Percentiles rank a stretch among this genome's conserved stretches.
phyloP scores from a whole-genome alignment of 495 filamentous ascomycete species.

The Lepidopterella palustris region DNA sequence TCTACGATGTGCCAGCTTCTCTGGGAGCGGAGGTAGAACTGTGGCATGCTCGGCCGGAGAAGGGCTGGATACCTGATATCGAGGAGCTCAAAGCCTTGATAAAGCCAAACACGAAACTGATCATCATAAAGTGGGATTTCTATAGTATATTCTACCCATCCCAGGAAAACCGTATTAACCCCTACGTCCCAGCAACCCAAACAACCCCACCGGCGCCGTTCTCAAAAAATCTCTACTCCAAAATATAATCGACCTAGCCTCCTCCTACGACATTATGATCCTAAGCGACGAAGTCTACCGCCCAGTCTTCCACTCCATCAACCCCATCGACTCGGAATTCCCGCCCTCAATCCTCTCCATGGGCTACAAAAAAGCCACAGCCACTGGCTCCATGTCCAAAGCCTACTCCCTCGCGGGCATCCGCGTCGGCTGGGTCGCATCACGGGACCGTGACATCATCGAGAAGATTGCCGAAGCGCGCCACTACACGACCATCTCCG shows the following conservation, averaged over 20 bases:
- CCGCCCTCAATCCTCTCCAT: constrained; percentile 67
- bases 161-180: neutral
- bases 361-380: constrained; percentile 62
- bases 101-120: constrained; percentile 67
- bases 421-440: constrained; percentile 77
- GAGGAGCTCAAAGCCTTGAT: constrained; percentile 61
- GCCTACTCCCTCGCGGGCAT: constrained; percentile 80
- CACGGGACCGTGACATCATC: constrained; percentile 55
- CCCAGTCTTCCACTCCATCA: constrained; percentile 76
- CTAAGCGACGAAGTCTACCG: constrained; percentile 83
- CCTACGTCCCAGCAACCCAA: constrained; percentile 62
- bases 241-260: constrained; percentile 58
- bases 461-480: constrained; percentile 58
- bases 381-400: constrained; percentile 80
- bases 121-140: constrained; percentile 53
- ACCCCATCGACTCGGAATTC: constrained; percentile 48
- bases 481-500: constrained; percentile 82
- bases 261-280: constrained; percentile 55
- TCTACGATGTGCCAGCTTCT: constrained; percentile 69
- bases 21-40: constrained; percentile 75
- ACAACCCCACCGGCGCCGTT: constrained; percentile 79
- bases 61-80: constrained; percentile 62
- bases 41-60: constrained; percentile 63
- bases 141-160: too few relatives aligned
- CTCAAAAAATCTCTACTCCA: constrained; percentile 55